phyloP scores from a whole-genome alignment of 257 asterid species.

The Buddleja alternifolia region DNA sequence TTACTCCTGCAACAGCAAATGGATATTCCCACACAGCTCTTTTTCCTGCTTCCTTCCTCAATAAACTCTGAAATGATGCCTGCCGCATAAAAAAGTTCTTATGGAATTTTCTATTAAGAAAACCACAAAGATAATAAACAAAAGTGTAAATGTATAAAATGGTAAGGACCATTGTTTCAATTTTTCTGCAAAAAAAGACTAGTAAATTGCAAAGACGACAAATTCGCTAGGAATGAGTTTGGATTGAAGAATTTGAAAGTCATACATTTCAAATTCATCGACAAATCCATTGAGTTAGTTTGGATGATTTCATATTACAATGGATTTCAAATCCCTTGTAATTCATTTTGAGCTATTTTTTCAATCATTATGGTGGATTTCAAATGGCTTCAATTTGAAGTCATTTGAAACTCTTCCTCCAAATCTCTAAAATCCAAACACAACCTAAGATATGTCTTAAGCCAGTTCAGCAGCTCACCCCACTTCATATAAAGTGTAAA shows the following conservation, averaged over 20 bases:
- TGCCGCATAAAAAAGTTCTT: conserved; percentile 24
- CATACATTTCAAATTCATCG: too few relatives aligned
- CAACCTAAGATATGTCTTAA: conserved; percentile 1
- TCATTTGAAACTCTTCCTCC: too few relatives aligned
- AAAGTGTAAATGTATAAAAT: neutral
- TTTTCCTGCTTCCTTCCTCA: conserved; percentile 78
- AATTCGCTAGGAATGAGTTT: neutral
- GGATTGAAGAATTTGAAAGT: too few relatives aligned
- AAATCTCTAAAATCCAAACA: too few relatives aligned
- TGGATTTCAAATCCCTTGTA: too few relatives aligned
- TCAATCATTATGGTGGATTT: too few relatives aligned
- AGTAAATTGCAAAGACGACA: neutral
- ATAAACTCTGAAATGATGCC: conserved; percentile 70
- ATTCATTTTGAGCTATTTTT: too few relatives aligned
- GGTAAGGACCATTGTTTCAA: neutral
- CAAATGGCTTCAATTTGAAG: too few relatives aligned
- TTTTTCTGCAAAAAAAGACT: neutral
- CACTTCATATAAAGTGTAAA: neutral
- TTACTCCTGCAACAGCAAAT: conserved; percentile 90
- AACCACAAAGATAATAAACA: neutral
- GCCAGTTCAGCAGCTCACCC: neutral
- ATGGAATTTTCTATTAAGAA: neutral
- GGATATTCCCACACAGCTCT: conserved; percentile 92
- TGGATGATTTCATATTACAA: too few relatives aligned
- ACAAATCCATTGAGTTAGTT: too few relatives aligned